These are phyloP conservation scores for Myrica gale DNA, from an alignment of 306 rosid genomes.

Conservation along the genomic window DNA sequence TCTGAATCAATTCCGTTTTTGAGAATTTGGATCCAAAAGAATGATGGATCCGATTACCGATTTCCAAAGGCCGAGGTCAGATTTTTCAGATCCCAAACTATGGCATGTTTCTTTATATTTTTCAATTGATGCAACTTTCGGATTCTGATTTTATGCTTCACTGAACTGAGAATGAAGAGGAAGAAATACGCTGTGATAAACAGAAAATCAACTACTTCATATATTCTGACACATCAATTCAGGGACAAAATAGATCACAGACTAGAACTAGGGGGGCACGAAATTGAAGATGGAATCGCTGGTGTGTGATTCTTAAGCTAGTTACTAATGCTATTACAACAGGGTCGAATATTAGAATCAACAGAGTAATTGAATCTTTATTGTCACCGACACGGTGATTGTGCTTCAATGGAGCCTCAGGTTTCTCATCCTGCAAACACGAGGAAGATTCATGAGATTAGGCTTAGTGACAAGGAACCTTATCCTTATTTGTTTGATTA, in stretches of 20 bases:
- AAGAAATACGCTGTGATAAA: not conserved
- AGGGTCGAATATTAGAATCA: not conserved
- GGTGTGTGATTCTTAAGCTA: constrained; percentile 19
- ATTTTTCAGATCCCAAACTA: not conserved
- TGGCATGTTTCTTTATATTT: not conserved
- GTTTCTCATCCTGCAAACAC: constrained; percentile 61
- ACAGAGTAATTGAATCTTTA: constrained; percentile 15
- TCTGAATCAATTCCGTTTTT: not conserved
- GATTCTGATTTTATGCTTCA: not conserved
- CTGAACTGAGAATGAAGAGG: not conserved
- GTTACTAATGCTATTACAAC: not conserved
- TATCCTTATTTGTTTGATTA: not conserved
- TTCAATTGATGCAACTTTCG: not conserved
- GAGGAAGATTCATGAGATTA: constrained; percentile 5
- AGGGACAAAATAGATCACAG: not conserved
- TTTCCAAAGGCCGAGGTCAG: constrained; percentile 14
- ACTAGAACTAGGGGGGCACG: not conserved
- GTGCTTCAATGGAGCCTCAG: constrained; percentile 52
- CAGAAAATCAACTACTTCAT: not conserved
- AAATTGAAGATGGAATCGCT: constrained; percentile 9
- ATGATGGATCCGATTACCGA: not conserved
- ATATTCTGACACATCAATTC: too few species aligned
- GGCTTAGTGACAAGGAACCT: not conserved
- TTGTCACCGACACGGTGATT: constrained; percentile 14
- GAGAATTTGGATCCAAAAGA: not conserved